phyloP scores from a whole-genome alignment of 176 grass and related monocot species.

The Poa pratensis region DNA sequence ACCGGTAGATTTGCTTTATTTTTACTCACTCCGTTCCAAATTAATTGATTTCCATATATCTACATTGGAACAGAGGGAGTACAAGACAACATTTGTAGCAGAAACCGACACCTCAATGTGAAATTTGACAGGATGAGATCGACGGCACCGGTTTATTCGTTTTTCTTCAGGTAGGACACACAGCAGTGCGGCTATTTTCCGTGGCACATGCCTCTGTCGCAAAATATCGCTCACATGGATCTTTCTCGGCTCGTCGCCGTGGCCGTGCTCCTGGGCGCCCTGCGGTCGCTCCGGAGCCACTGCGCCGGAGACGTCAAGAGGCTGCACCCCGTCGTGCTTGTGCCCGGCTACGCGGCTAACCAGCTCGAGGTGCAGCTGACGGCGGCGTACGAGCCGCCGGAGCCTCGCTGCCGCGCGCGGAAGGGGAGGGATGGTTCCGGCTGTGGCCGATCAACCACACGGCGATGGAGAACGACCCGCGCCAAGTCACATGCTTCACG shows the following conservation, averaged over 20 bases:
- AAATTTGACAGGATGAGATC: conserved; percentile 1
- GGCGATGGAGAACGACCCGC: conserved; percentile 39
- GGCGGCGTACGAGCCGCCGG: conserved; percentile 51
- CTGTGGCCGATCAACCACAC: conserved; percentile 64
- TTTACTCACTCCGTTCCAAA: too few species aligned
- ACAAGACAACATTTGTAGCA: neutral
- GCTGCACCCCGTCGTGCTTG: conserved; percentile 60
- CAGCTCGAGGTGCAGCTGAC: conserved; percentile 63
- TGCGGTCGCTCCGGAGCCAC: neutral
- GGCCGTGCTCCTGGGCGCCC: conserved; percentile 28
- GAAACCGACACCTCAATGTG: neutral
- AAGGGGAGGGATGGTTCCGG: conserved; percentile 59
- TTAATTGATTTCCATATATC: too few species aligned
- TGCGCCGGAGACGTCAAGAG: neutral
- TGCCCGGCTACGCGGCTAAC: conserved; percentile 67
- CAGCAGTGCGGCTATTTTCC: neutral
- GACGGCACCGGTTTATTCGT: neutral
- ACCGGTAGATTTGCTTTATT: neutral
- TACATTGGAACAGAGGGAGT: too few species aligned
- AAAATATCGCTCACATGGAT: neutral
- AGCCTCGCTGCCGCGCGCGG: conserved; percentile 41
- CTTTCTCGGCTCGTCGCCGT: conserved; percentile 22
- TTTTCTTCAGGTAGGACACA: neutral
- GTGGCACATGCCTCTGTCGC: conserved; percentile 9
- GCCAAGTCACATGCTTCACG: conserved; percentile 50